Base-by-base conservation (phyloP, 2,329 filamentous ascomycete genomes). In the Corynespora cassiicola region DNA sequence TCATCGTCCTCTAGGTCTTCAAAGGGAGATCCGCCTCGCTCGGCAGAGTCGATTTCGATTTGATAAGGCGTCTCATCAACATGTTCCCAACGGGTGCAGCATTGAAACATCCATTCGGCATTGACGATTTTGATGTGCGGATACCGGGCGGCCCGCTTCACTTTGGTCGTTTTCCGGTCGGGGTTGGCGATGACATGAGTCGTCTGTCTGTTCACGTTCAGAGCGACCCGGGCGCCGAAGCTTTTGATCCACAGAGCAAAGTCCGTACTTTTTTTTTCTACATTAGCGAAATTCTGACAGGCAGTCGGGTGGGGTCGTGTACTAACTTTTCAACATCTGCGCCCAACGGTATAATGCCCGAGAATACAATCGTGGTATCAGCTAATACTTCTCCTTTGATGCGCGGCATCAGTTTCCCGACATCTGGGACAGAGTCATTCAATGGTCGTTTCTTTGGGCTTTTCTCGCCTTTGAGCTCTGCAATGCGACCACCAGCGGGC, bases 121-220 rank as follows among this genome's bases (percentile, higher is more conserved):
- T 86, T 90, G 31, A 99, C 94, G 42, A 99, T 95, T 65, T 90
- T 91, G 68, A 97, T 88, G 34, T 83, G 82, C 0, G 86, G 77
- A 38, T 90, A 87, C 48, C 85, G 83, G 10, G 88, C 85, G 0
- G 94, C 94, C 66, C 91, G 86, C 31, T 88, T 86, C 27, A 97
- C 90, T 70, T 99, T 99, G 36, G 89, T 86, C 0, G 94, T 97
- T 15, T 91, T 84, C 16, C 86, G 78, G 11, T 81, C 77, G 12
- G 81, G 82, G 34, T 82, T 85, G 7, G 87, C 84, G 2, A 91
- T 86, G 5, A 91, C 78, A 65, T 91, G 88, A 0, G 87, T 90
- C 1, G 73, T 76, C 26, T 63, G 63, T 42, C 68, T 70, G 26
- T 60, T 72, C 42, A 88, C 79, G 37, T 79, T 80, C 20, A 76